A percentile compares a stretch with the other conserved stretches of the same genome.
These are phyloP conservation scores for Barbarea vulgaris DNA, from an alignment of 345 rosid genomes.

Conservation along the genomic window DNA sequence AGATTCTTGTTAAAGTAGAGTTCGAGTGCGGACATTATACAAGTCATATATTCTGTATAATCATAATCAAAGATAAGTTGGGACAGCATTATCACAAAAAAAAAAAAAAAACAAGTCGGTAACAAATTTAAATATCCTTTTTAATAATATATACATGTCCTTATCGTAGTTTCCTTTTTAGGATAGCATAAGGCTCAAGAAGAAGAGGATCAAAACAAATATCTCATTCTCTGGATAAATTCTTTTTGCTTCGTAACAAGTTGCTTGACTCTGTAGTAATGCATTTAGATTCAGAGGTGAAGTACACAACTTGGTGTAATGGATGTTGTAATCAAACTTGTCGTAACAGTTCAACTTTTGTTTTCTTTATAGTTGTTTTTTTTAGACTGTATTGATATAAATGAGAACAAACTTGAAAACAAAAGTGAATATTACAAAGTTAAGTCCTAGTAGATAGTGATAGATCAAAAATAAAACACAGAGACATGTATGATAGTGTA, in stretches of 20 bases:
- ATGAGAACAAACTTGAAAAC: neutral
- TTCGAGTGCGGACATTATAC: neutral
- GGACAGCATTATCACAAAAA: neutral
- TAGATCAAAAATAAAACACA: conserved; percentile 10
- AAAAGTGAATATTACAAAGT: neutral
- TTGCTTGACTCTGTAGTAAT: neutral
- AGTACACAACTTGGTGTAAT: neutral
- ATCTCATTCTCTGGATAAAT: neutral
- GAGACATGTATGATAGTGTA: conserved; percentile 9
- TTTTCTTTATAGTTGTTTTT: neutral
- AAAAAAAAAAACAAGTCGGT: too few relatives aligned
- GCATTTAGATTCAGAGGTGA: neutral
- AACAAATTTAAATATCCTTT: neutral
- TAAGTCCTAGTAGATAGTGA: neutral
- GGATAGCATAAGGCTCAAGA: neutral
- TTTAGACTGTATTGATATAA: neutral
- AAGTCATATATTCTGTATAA: neutral
- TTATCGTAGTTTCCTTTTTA: neutral
- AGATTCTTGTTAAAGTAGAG: neutral
- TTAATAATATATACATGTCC: neutral
- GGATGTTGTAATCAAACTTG: neutral
- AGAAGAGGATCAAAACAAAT: neutral
- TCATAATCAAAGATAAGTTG: neutral
- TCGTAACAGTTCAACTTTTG: neutral
- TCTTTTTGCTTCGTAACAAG: conserved; percentile 1